Percentiles rank a stretch among this genome's conserved stretches.
These are phyloP conservation scores for Sanghuangporus sanghuang DNA, from an alignment of 1,284 basidiomycete species.

Conservation along the genomic window DNA sequence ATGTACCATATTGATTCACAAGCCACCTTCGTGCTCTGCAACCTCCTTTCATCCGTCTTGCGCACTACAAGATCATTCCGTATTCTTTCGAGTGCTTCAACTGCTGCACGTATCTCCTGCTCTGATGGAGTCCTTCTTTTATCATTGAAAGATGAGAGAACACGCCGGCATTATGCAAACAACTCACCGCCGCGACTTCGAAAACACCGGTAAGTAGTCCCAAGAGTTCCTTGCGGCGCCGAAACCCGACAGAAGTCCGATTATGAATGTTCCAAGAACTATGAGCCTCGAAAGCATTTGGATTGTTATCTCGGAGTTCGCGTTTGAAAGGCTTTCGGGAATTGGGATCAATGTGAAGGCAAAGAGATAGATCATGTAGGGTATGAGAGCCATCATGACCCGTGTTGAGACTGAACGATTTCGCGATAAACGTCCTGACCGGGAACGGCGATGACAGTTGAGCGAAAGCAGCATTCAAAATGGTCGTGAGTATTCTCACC, in stretches of 20 bases:
- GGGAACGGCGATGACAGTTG: not conserved
- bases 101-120: conserved; percentile 7
- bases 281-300: conserved; percentile 56
- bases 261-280: conserved; percentile 67
- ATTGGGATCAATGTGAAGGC: conserved; percentile 62
- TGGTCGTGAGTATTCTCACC: not conserved
- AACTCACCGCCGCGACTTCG: conserved; percentile 23
- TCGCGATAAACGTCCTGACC: conserved; percentile 24
- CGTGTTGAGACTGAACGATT: conserved; percentile 30
- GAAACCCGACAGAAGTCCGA: conserved; percentile 69
- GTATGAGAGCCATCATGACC: conserved; percentile 40
- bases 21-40: conserved; percentile 4
- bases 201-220: conserved; percentile 33
- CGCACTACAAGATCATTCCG: conserved; percentile 11
- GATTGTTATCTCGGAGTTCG: conserved; percentile 32
- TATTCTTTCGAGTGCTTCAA: conserved; percentile 11
- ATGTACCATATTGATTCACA: not conserved
- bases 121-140: conserved; percentile 18
- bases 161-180: conserved; percentile 5
- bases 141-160: conserved; percentile 18
- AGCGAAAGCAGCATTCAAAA: not conserved
- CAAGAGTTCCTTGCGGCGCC: conserved; percentile 66
- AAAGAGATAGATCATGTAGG: conserved; percentile 53
- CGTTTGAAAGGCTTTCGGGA: conserved; percentile 41
- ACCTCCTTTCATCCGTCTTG: conserved; percentile 5